Conservation (phyloP, 2,329 filamentous ascomycete genomes). For the Atkinsonella hypoxylon region DNA sequence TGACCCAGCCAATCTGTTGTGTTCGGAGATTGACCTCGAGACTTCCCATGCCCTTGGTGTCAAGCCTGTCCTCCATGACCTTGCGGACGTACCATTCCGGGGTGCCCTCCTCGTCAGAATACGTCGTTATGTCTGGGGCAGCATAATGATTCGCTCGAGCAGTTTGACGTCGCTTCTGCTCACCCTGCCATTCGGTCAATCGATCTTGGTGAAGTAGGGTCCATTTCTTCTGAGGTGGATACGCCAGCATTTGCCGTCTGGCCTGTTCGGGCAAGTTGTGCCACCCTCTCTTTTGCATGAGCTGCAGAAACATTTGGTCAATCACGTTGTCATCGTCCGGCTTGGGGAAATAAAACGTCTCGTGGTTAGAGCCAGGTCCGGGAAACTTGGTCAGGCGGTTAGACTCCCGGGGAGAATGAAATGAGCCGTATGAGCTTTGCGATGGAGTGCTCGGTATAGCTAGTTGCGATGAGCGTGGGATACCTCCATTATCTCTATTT, state of each 20-base stretch:
- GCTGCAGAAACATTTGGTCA: slow-evolving; percentile 78
- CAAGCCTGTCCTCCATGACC: slow-evolving; percentile 91
- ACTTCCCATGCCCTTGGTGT: slow-evolving; percentile 82
- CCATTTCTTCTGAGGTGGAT: slow-evolving; percentile 93
- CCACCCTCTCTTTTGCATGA: slow-evolving; percentile 98
- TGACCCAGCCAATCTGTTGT: slow-evolving; percentile 96
- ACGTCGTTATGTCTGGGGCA: slow-evolving; percentile 56
- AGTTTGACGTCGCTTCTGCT: slow-evolving; percentile 76
- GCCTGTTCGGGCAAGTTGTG: slow-evolving; percentile 94
- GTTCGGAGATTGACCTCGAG: slow-evolving; percentile 89
- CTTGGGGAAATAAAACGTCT: slow-evolving; percentile 52
- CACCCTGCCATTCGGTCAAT: slow-evolving; percentile 84
- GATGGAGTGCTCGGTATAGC: slow-evolving; percentile 44
- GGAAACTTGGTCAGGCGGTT: slow-evolving; percentile 45
- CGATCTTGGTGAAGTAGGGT: slow-evolving; percentile 92
- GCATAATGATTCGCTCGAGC: slow-evolving; percentile 60
- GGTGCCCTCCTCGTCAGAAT: slow-evolving; percentile 87
- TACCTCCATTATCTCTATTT: slow-evolving; percentile 26
- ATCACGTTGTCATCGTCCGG: slow-evolving; percentile 74
- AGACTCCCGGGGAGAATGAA: slow-evolving; percentile 39
- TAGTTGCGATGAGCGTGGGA: slow-evolving; percentile 23
- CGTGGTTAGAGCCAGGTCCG: slow-evolving; percentile 24
- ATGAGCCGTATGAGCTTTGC: slow-evolving; percentile 40
- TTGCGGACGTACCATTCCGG: slow-evolving; percentile 97
- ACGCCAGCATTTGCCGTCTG: slow-evolving; percentile 88